Conservation (phyloP, 768 basidiomycete species). For the Suillus weaverae region DNA sequence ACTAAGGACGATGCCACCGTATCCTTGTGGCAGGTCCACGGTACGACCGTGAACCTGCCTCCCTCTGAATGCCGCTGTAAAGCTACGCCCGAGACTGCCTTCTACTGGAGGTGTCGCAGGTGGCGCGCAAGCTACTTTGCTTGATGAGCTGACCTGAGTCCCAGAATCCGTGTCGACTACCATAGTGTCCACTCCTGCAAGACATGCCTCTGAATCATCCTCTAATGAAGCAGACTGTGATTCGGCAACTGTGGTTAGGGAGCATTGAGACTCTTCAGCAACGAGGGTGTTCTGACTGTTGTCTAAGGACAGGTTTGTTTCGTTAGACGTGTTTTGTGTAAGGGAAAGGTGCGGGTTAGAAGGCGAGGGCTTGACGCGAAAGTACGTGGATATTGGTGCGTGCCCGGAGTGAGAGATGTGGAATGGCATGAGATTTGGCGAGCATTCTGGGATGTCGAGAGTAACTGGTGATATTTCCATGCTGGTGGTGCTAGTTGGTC, state of each 20-base stretch:
- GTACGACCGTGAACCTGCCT: constrained; percentile 68
- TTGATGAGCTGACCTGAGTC: not conserved
- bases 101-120: not conserved
- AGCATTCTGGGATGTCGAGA: constrained; percentile 38
- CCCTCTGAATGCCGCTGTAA: constrained; percentile 71
- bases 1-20: constrained; percentile 62
- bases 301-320: not conserved
- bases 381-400: constrained; percentile 74
- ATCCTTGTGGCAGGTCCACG: constrained; percentile 63
- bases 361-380: constrained; percentile 50
- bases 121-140: not conserved
- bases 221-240: not conserved
- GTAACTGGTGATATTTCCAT: constrained; percentile 22
- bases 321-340: not conserved
- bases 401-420: constrained; percentile 69
- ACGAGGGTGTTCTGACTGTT: not conserved
- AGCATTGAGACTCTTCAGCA: not conserved
- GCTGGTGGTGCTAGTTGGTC: not conserved
- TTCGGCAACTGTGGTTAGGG: constrained; percentile 12
- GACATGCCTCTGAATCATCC: not conserved
- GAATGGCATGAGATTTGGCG: constrained; percentile 82
- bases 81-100: constrained; percentile 24
- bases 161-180: constrained; percentile 9
- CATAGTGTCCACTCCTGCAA: not conserved
- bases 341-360: constrained; percentile 9